Conservation (phyloP, 2,329 filamentous ascomycete species). For the Tolypocladium guangdongense region DNA sequence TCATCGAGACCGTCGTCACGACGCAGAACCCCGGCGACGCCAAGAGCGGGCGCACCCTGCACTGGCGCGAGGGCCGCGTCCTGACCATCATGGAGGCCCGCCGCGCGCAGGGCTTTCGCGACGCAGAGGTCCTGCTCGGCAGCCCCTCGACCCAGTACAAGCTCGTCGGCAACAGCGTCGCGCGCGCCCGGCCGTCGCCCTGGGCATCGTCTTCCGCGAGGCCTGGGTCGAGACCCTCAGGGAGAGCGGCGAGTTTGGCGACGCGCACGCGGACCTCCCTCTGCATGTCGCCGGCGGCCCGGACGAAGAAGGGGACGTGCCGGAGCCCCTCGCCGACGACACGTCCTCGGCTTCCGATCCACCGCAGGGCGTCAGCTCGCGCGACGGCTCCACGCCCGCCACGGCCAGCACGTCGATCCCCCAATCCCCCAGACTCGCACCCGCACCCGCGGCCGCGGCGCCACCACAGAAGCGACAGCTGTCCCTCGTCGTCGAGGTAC, state of each 20-base stretch:
- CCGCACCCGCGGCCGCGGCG: neutral
- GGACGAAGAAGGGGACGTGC: neutral
- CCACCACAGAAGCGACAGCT: neutral
- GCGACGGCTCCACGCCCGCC: neutral
- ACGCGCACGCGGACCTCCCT: neutral
- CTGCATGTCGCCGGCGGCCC: neutral
- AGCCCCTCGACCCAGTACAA: constrained; percentile 42
- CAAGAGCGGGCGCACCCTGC: constrained; percentile 43
- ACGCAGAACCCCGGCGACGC: constrained; percentile 37
- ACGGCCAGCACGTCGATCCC: neutral
- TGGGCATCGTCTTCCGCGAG: constrained; percentile 53
- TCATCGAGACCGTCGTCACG: constrained; percentile 57
- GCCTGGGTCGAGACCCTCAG: constrained; percentile 27
- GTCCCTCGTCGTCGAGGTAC: neutral
- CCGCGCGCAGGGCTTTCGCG: constrained; percentile 58
- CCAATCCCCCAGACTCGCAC: neutral
- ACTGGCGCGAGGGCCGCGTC: constrained; percentile 54
- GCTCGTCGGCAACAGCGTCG: constrained; percentile 68
- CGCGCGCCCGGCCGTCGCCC: constrained; percentile 54
- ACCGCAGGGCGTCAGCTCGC: neutral
- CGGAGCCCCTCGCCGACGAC: neutral
- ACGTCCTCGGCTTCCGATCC: neutral
- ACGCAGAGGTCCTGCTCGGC: constrained; percentile 61
- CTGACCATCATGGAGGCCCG: constrained; percentile 56
- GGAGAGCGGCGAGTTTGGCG: neutral